These are phyloP conservation scores for Astrothelium subdiscretum DNA, from an alignment of 495 filamentous ascomycete species.

Conservation along the genomic window DNA sequence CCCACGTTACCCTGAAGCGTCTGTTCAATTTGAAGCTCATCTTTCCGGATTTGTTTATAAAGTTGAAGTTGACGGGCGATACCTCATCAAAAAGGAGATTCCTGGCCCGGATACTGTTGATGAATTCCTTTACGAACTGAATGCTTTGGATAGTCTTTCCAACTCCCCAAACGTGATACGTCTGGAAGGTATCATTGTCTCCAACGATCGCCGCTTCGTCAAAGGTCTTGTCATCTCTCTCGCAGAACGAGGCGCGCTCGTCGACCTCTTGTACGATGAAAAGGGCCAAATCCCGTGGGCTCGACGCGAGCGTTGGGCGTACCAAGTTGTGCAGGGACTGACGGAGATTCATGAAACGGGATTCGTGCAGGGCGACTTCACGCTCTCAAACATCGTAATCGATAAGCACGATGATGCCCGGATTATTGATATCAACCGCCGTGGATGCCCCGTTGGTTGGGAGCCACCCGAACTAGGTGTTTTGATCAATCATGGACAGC, in stretches of 20 bases:
- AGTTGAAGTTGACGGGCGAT: slow-evolving; percentile 53
- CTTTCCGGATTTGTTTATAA: slow-evolving; percentile 97
- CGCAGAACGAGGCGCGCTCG: slow-evolving; percentile 73
- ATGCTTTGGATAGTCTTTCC: slow-evolving; percentile 72
- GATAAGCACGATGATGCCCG: slow-evolving; percentile 74
- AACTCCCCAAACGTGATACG: slow-evolving; percentile 68
- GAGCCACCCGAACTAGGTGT: slow-evolving; percentile 86
- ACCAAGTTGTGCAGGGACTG: slow-evolving; percentile 81
- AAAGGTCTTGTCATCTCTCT: slow-evolving; percentile 88
- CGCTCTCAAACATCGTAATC: slow-evolving; percentile 92
- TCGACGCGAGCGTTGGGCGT: slow-evolving; percentile 78
- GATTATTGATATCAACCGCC: slow-evolving; percentile 96
- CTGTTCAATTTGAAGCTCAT: slow-evolving; percentile 78
- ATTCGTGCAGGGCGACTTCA: slow-evolving; percentile 97
- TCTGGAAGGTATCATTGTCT: slow-evolving; percentile 81
- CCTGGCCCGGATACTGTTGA: slow-evolving; percentile 92
- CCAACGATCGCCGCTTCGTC: slow-evolving; percentile 60
- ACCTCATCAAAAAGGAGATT: slow-evolving; percentile 95
- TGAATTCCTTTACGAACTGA: slow-evolving; percentile 96
- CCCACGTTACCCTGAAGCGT: slow-evolving; percentile 54
- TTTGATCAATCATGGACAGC: slow-evolving; percentile 81
- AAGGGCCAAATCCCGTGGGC: slow-evolving; percentile 54
- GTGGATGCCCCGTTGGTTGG: slow-evolving; percentile 95
- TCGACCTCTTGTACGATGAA: slow-evolving; percentile 80
- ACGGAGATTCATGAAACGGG: slow-evolving; percentile 91